These are phyloP conservation scores for Pythium brassicae DNA, from an alignment of 352 stramenopile genomes.

Conservation along the genomic window DNA sequence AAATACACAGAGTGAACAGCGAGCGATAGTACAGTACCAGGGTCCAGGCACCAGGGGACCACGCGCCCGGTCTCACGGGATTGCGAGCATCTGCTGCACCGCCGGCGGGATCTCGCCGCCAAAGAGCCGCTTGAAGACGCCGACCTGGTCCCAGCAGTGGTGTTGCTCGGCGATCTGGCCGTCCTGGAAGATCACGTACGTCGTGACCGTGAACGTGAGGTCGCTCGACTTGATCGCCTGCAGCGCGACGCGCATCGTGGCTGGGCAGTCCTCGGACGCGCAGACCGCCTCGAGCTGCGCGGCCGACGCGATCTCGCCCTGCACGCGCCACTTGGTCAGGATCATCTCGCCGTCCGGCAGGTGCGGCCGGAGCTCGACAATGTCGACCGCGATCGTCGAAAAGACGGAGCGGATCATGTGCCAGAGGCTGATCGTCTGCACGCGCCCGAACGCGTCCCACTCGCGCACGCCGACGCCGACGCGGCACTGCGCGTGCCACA, in stretches of 20 bases:
- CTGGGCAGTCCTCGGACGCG: constrained; percentile 62
- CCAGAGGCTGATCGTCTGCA: constrained; percentile 77
- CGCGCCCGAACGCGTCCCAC: constrained; percentile 65
- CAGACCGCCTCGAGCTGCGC: constrained; percentile 59
- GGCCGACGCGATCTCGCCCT: constrained; percentile 67
- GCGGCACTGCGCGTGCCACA: constrained; percentile 75
- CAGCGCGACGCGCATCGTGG: constrained; percentile 60
- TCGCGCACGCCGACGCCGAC: constrained; percentile 74
- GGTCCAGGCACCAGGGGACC: too few species aligned
- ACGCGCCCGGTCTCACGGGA: too few species aligned
- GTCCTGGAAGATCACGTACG: constrained; percentile 80
- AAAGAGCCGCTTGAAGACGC: constrained; percentile 80
- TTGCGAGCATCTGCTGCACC: constrained; percentile 52
- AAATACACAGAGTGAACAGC: too few species aligned
- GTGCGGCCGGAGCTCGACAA: constrained; percentile 73
- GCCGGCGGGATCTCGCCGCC: constrained; percentile 59
- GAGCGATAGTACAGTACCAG: too few species aligned
- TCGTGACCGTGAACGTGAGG: constrained; percentile 80
- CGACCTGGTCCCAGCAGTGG: constrained; percentile 80
- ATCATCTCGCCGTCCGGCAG: constrained; percentile 79
- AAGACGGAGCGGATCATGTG: constrained; percentile 81
- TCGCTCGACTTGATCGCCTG: constrained; percentile 79
- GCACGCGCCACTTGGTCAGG: constrained; percentile 78
- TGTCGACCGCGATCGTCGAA: constrained; percentile 69
- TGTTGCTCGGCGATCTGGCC: constrained; percentile 66